Percentiles rank a stretch among this genome's conserved stretches.
Conservation (phyloP, 106 monocot genomes). For the Apostasia shenzhenica region DNA sequence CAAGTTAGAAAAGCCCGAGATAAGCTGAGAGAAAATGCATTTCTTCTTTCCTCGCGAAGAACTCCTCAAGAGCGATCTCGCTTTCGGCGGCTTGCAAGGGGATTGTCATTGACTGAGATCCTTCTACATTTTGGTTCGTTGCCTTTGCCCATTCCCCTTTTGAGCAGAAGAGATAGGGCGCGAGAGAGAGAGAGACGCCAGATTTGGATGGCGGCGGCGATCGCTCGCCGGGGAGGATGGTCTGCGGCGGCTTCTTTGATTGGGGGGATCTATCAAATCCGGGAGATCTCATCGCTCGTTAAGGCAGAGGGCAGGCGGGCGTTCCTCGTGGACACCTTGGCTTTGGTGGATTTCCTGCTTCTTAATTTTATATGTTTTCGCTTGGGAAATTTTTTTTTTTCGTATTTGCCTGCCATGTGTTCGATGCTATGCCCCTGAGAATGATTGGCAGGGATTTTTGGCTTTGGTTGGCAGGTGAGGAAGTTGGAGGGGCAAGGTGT, state of each 20-base stretch:
- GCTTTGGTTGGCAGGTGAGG: slow-evolving; percentile 38
- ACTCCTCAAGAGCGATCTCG: no score
- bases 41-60: no score
- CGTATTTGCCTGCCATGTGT: background rate
- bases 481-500: slow-evolving; percentile 51
- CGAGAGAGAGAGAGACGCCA: no score
- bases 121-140: no score
- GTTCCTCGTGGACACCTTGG: slow-evolving; percentile 59
- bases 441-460: background rate
- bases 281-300: slow-evolving; percentile 34
- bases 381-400: background rate
- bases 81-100: no score
- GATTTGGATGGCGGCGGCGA: background rate
- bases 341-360: slow-evolving; percentile 20
- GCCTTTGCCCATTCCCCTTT: no score
- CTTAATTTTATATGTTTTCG: background rate
- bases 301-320: slow-evolving; percentile 27
- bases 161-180: no score
- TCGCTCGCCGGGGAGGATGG: background rate
- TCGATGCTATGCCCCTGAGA: background rate
- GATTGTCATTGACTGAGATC: no score
- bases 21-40: no score
- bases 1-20: no score
- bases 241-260: background rate
- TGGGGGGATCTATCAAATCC: background rate